phyloP scores from a whole-genome alignment of 2,329 filamentous ascomycete species.

The Xylariomycetidae sp. region DNA sequence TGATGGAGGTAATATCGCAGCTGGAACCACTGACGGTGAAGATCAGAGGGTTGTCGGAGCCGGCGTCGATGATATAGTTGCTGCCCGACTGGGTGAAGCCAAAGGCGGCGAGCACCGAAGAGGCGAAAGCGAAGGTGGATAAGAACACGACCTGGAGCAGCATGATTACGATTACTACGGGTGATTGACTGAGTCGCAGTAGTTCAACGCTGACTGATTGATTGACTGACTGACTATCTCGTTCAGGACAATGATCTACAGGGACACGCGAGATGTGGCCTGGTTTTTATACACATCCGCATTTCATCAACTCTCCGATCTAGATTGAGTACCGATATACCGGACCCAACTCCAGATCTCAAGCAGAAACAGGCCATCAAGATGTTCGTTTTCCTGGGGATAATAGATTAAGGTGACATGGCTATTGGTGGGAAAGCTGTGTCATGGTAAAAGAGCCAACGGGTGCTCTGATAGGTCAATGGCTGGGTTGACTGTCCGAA shows the following conservation, averaged over 20 bases:
- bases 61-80: conserved; percentile 36
- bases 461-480: conserved; percentile 2
- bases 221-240: too few relatives aligned
- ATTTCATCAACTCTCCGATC: too few relatives aligned
- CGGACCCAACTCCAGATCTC: too few relatives aligned
- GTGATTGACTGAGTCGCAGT: conserved; percentile 1
- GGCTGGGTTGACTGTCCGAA: conserved; percentile 11
- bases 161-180: conserved; percentile 13
- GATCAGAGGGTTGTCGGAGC: conserved; percentile 39
- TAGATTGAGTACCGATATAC: too few relatives aligned
- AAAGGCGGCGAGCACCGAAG: conserved; percentile 26
- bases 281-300: background rate
- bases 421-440: too few relatives aligned
- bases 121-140: conserved; percentile 18
- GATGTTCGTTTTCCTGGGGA: too few relatives aligned
- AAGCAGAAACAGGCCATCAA: too few relatives aligned
- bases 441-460: too few relatives aligned
- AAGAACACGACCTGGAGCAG: conserved; percentile 19
- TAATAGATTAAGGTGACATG: too few relatives aligned
- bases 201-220: too few relatives aligned
- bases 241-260: too few relatives aligned
- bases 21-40: conserved; percentile 48
- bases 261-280: background rate
- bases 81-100: conserved; percentile 27
- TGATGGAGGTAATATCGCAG: conserved; percentile 62